Evolutionary conservation across 371 early-diverging fungal species (phyloP).

Genomic region (Mortierella sp.): DNA sequence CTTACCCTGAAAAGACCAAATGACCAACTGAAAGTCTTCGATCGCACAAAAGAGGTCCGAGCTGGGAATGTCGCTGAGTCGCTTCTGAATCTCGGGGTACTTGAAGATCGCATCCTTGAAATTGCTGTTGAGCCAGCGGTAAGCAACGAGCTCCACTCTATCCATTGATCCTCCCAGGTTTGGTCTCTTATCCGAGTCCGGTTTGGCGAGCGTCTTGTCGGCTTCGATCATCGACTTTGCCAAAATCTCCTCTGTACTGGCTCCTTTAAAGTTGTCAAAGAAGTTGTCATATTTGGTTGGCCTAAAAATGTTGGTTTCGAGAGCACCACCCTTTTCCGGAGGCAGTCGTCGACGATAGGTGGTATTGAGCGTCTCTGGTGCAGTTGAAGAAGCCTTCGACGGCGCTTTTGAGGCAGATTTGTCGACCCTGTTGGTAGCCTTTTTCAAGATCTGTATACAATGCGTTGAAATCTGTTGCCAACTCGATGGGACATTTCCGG

Average conservation of each 20-base stretch:
- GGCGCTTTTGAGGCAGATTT: slow-evolving; percentile 14
- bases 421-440: slow-evolving; percentile 23
- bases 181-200: slow-evolving; percentile 21
- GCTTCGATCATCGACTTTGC: slow-evolving; percentile 17
- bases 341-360: slow-evolving; percentile 30
- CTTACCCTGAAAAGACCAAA: slow-evolving; percentile 65
- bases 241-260: slow-evolving; percentile 49
- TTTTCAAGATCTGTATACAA: slow-evolving; percentile 55
- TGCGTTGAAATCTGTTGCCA: slow-evolving; percentile 61
- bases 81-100: slow-evolving; percentile 40
- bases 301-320: slow-evolving; percentile 42
- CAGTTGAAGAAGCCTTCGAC: neutral
- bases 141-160: slow-evolving; percentile 28
- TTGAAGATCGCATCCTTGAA: slow-evolving; percentile 28
- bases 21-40: slow-evolving; percentile 55
- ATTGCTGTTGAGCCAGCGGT: slow-evolving; percentile 27
- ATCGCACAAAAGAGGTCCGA: slow-evolving; percentile 54
- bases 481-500: slow-evolving; percentile 54
- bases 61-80: slow-evolving; percentile 50
- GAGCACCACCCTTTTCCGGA: slow-evolving; percentile 38
- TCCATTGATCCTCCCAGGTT: slow-evolving; percentile 19
- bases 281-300: slow-evolving; percentile 32
- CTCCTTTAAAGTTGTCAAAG: slow-evolving; percentile 42
- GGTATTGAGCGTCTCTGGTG: slow-evolving; percentile 8
- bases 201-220: slow-evolving; percentile 19